A percentile compares a stretch with the other conserved stretches of the same genome.
Evolutionary conservation across 495 filamentous ascomycete genomes (phyloP).

Genomic region (Astrothelium macrocarpum): DNA sequence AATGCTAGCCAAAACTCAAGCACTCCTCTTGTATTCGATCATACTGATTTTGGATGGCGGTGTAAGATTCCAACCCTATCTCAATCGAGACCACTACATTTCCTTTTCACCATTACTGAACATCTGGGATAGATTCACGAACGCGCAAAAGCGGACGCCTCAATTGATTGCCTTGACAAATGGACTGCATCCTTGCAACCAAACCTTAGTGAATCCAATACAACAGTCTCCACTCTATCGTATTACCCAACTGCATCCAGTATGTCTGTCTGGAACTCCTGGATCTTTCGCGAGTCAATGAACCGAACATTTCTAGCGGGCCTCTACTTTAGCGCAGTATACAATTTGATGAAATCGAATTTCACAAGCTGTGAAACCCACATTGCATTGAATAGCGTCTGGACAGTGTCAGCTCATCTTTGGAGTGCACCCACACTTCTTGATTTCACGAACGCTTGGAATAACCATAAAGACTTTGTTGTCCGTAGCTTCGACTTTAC

Average conservation of each 20-base stretch:
- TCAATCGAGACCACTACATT: background rate
- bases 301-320: conserved; percentile 38
- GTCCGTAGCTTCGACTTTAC: conserved; percentile 35
- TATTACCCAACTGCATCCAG: background rate
- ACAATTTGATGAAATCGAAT: conserved; percentile 32
- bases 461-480: conserved; percentile 37
- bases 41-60: conserved; percentile 14
- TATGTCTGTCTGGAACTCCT: conserved; percentile 34
- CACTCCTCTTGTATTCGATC: conserved; percentile 22
- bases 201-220: background rate
- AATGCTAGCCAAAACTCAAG: conserved; percentile 28
- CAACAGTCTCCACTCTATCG: background rate
- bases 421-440: conserved; percentile 38
- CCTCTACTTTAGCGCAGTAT: conserved; percentile 34
- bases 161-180: background rate
- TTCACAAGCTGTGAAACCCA: conserved; percentile 34
- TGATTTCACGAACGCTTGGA: conserved; percentile 42
- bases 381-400: background rate
- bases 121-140: conserved; percentile 13
- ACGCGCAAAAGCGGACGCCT: conserved; percentile 3
- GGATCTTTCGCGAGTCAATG: conserved; percentile 41
- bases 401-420: conserved; percentile 34
- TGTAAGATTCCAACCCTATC: background rate
- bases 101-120: background rate
- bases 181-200: background rate